phyloP scores from a whole-genome alignment of 495 filamentous ascomycete species.

The Penicillium crystallinum region DNA sequence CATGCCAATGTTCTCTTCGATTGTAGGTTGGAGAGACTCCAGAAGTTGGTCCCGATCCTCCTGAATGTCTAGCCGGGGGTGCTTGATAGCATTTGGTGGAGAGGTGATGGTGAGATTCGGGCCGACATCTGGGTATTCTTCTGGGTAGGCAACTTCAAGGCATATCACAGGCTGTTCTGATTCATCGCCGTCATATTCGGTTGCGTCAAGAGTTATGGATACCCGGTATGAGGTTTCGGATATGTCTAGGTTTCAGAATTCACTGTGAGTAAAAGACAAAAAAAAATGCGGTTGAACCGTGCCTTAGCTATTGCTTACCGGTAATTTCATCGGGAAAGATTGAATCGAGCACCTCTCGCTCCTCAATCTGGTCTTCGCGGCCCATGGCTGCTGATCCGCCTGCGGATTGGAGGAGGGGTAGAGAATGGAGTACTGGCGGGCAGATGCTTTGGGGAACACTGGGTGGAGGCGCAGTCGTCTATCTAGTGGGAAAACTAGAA shows the following conservation, averaged over 20 bases:
- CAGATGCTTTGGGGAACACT: neutral
- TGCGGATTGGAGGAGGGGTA: conserved; percentile 38
- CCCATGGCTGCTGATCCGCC: conserved; percentile 62
- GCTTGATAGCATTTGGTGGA: conserved; percentile 61
- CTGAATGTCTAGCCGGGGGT: conserved; percentile 57
- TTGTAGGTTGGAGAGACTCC: conserved; percentile 57
- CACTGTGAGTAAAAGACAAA: conserved; percentile 3
- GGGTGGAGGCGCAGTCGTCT: neutral
- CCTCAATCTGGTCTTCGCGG: conserved; percentile 87
- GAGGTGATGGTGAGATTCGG: conserved; percentile 71
- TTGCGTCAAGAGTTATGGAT: conserved; percentile 70
- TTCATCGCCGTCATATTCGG: conserved; percentile 54
- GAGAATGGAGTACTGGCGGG: neutral
- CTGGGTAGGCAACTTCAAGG: conserved; percentile 79
- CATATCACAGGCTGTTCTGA: conserved; percentile 51
- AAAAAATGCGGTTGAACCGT: no score
- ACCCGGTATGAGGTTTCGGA: conserved; percentile 83
- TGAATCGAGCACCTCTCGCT: conserved; percentile 93
- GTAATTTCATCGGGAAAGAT: conserved; percentile 98
- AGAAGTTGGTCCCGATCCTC: conserved; percentile 70
- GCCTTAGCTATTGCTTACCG: conserved; percentile 45
- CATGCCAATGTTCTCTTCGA: conserved; percentile 90
- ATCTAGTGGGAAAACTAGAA: neutral
- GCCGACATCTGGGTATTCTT: conserved; percentile 79
- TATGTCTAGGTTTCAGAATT: conserved; percentile 54